Evolutionary conservation across 2,329 filamentous ascomycete species (phyloP), one percentile per base, ranked within the genome.

Genomic region (Ilyonectria destructans): DNA sequence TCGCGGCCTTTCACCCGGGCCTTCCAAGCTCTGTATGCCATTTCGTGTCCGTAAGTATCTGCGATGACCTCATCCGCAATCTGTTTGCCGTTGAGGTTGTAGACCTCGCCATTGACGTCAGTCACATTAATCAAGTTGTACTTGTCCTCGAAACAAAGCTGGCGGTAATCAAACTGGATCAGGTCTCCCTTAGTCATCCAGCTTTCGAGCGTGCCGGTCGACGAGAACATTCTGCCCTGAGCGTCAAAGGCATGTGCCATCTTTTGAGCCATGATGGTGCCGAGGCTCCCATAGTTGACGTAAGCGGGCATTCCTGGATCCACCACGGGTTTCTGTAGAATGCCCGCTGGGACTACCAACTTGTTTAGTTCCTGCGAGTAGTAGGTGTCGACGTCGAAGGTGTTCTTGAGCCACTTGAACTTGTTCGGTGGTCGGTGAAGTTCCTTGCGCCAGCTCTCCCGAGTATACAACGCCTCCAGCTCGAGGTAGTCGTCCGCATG

Each of bases 191-290:
- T 15, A 2, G 68, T 51, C 54, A 68, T 57, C 49, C 31, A 87
- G 76, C 90, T 88, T 15, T 87, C 88, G 66, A 90, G 88, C 68
- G 90, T 89, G 75, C 90, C 88, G 37, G 88, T 88, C 6, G 89
- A 45, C 10, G 65, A 54, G 26, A 71, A 62, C 21, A 31, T 35
- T 31, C 56, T 51, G 43, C 71, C 71, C 17, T 57, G 26, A 19
- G 49, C 58, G 43, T 70, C 69, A 29, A 73, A 65, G 8, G 65
- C 67, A 23, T 67, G 62, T 10, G 57, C 52, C 46, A 74, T 62
- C 58, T 69, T 65, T 7, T 63, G 45, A 15, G 48, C 68, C 5
- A 70, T 54, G 9, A 66, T 10, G n/a, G 62, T 45, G 10, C 73
- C 73, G 48, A 69, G 57, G 23, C 35, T 60, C 9, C 56, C 69